Base-by-base conservation (phyloP, 345 rosid genomes). In the Sonneratia caseolaris region DNA sequence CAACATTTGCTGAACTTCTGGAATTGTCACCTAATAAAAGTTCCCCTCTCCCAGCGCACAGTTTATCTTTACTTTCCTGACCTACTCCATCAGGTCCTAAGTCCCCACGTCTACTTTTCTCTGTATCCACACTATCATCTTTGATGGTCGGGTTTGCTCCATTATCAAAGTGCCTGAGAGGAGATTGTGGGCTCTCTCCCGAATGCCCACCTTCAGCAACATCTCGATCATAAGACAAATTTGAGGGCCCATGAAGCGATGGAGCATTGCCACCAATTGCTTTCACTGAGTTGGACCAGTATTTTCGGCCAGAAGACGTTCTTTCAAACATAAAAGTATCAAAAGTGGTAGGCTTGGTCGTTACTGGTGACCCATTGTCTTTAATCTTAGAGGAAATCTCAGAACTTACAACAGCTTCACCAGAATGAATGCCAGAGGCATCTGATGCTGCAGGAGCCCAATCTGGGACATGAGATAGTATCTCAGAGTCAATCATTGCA, bases 291-390 rank as follows among this genome's bases (percentile, higher is more conserved):
- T 90, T 85, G 3, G 86, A 88, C 99, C 99, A 95, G 73, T 86
- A 92, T 76, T 79, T 92, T 66, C 87, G 83, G 64, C 99, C 97
- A 22, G 99, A 95, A 37, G 97, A 86, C 74, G 93, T 79, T 77
- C 83, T 89, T 71, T 95, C 99, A 76, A 92, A 55, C 68, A 76
- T 80, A 55, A 87, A 83, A 62, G 76, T 47, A 19, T 75, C 81
- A 5, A 84, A 77, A 74, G 87, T 72, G 72, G 77, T 78, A 65
- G 73, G 22, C n/a, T 72, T 62, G n/a, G 75, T 80, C 68, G 42
- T 71, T 49, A 32, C 36, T 5, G 76, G 70, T 47, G 84, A 77
- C 37, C 42, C 49, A 19, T 80, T 73, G 73, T 75, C 82, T 75
- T 70, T 79, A 10, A 69, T 68, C 71, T 81, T 35, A 69, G 62